phyloP scores from a whole-genome alignment of 1,139 yeast genomes.

The Candida pseudoviswanathii region DNA sequence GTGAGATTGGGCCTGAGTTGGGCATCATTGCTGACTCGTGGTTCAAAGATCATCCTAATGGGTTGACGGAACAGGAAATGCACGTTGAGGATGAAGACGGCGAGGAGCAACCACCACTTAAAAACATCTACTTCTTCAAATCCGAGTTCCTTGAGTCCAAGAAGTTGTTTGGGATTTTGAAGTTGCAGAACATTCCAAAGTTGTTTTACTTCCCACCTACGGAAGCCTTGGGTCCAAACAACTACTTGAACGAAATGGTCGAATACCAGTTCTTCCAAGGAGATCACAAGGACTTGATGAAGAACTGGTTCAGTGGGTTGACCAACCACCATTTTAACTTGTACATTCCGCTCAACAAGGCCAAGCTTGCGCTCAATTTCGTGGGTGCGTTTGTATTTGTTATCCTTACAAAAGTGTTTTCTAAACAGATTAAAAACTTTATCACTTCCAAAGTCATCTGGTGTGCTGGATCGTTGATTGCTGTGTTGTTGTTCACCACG shows the following conservation, averaged over 20 bases:
- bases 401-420: conserved; percentile 25
- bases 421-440: conserved; percentile 34
- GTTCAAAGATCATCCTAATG: conserved; percentile 46
- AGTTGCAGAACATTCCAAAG: conserved; percentile 78
- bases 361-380: conserved; percentile 53
- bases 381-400: conserved; percentile 34
- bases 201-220: conserved; percentile 67
- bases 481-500: conserved; percentile 71
- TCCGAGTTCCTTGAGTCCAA: conserved; percentile 69
- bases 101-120: conserved; percentile 15
- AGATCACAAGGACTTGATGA: conserved; percentile 48
- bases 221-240: conserved; percentile 28
- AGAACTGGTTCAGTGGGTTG: conserved; percentile 35
- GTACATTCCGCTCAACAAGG: conserved; percentile 57
- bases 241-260: conserved; percentile 37
- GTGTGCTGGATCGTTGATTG: conserved; percentile 63
- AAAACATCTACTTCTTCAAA: conserved; percentile 63
- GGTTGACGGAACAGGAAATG: conserved; percentile 31
- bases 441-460: conserved; percentile 48
- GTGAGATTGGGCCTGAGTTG: conserved; percentile 68
- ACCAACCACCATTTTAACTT: conserved; percentile 50
- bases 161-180: conserved; percentile 55
- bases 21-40: conserved; percentile 59
- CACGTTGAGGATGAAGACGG: conserved; percentile 30
- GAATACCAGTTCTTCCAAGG: conserved; percentile 57